Evolutionary conservation across 2,329 filamentous ascomycete species (phyloP).

Genomic region (Trichophyton benhamiae): DNA sequence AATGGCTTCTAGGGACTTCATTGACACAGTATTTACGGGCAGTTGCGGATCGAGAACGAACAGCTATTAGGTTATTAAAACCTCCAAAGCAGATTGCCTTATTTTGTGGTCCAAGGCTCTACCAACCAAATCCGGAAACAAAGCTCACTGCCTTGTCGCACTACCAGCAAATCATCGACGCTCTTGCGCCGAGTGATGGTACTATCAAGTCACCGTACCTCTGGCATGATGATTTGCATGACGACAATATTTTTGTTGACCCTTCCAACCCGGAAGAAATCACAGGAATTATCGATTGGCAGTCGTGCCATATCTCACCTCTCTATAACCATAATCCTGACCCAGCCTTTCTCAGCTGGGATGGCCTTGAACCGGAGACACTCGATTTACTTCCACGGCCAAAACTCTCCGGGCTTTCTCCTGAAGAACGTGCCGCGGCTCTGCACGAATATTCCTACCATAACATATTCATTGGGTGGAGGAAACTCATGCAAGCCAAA

Average conservation of each 20-base stretch:
- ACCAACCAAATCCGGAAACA: slow-evolving; percentile 18
- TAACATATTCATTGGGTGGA: slow-evolving; percentile 10
- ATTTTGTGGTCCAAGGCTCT: slow-evolving; percentile 21
- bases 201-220: slow-evolving; percentile 14
- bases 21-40: slow-evolving; percentile 18
- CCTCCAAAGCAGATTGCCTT: slow-evolving; percentile 19
- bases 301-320: slow-evolving; percentile 21
- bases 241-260: slow-evolving; percentile 25
- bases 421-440: slow-evolving; percentile 17
- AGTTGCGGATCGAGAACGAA: slow-evolving; percentile 17
- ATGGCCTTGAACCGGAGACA: slow-evolving; percentile 17
- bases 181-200: slow-evolving; percentile 18
- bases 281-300: slow-evolving; percentile 24
- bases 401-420: slow-evolving; percentile 17
- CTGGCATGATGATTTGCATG: slow-evolving; percentile 20
- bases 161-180: slow-evolving; percentile 17
- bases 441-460: slow-evolving; percentile 17
- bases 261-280: slow-evolving; percentile 18
- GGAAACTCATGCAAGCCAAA: slow-evolving; percentile 10
- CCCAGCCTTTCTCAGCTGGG: slow-evolving; percentile 20
- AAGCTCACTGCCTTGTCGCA: slow-evolving; percentile 19
- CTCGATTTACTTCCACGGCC: slow-evolving; percentile 4
- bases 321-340: slow-evolving; percentile 21
- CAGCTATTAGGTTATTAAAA: slow-evolving; percentile 17
- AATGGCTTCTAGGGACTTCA: slow-evolving; percentile 18